Evolutionary conservation across 2,329 filamentous ascomycete species (phyloP), one percentile per base, ranked within the genome.

Genomic region (Colletotrichum kahawae): DNA sequence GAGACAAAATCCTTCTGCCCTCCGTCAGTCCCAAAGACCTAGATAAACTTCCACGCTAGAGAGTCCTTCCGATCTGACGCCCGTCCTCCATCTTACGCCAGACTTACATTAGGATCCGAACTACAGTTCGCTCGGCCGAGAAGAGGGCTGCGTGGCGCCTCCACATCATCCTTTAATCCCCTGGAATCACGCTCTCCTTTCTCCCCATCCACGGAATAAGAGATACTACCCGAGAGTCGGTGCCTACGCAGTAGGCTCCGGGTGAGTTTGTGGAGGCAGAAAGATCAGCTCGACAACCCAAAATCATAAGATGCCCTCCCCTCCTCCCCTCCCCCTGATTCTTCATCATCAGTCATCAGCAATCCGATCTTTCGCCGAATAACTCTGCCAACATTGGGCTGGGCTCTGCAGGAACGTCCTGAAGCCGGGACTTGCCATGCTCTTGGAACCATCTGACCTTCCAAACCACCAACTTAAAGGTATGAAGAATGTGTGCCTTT

Each of bases 41-140:
- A 72, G 54, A 75, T 56, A 60, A 18, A 71, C 68, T 67, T 75
- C 38, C 34, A 24, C 56, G 68, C 62, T 72, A 63, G 43, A 24
- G n/a, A 63, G 36, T 56, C 31, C 36, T 60, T 54, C 24, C 71
- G 51, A 66, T 60, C 51, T 60, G 59, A 59, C 31, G 36, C 51
- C 18, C 43, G 43, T n/a, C 34, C 43, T 21, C 34, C n/a, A 18
- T 62, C 34, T 59, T 24, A 21, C 60, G 36, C 36, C 51, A 65
- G 21, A 36, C 48, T 59, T 13, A 48, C n/a, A 51, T 29, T 31
- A 33, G 71, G 48, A 62, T 74, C 38, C 60, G 36, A 66, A 71
- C 60, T 48, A 43, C 29, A 21, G 34, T 16, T 66, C 51, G 60
- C 60, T 71, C 60, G 67, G 67, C 71, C 67, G 71, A 71, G 71